phyloP scores from a whole-genome alignment of 192 early-diverging fungal species.

The Geranomyces michiganensis region DNA sequence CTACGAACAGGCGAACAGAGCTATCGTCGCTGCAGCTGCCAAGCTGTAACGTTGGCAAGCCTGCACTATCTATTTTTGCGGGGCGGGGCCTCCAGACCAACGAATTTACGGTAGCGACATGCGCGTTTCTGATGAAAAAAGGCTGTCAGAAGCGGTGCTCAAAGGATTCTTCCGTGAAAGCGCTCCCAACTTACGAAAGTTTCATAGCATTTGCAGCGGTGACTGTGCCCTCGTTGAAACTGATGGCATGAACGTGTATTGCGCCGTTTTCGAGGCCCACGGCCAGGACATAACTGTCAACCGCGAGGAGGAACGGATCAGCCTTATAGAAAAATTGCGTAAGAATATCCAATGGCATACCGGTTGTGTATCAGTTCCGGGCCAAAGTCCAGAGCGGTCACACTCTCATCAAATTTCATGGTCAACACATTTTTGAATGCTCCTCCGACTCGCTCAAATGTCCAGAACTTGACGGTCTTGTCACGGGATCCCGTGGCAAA shows the following conservation, averaged over 20 bases:
- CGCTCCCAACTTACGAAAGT: not conserved
- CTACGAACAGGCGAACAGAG: constrained; percentile 68
- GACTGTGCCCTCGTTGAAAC: constrained; percentile 39
- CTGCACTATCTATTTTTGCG: not conserved
- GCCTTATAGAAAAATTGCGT: not conserved
- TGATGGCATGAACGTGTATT: constrained; percentile 54
- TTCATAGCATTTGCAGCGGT: not conserved
- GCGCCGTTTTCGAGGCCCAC: constrained; percentile 83
- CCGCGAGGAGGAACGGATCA: not conserved
- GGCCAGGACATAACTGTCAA: constrained; percentile 70
- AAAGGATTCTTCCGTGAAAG: not conserved
- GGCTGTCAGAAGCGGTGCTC: not conserved
- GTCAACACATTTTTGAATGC: constrained; percentile 46
- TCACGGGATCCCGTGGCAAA: constrained; percentile 96
- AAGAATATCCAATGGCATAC: too few species aligned
- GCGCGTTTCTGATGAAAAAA: constrained; percentile 20
- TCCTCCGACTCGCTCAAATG: constrained; percentile 8
- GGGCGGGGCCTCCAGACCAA: constrained; percentile 66
- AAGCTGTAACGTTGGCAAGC: constrained; percentile 43
- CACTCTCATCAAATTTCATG: constrained; percentile 75
- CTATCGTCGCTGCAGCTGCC: constrained; percentile 75
- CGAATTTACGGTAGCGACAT: constrained; percentile 32
- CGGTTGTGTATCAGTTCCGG: constrained; percentile 41
- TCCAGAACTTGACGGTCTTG: constrained; percentile 80
- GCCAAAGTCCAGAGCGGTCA: constrained; percentile 85